Evolutionary conservation across 2,329 filamentous ascomycete genomes (phyloP).

Genomic region (Fusarium sp.): DNA sequence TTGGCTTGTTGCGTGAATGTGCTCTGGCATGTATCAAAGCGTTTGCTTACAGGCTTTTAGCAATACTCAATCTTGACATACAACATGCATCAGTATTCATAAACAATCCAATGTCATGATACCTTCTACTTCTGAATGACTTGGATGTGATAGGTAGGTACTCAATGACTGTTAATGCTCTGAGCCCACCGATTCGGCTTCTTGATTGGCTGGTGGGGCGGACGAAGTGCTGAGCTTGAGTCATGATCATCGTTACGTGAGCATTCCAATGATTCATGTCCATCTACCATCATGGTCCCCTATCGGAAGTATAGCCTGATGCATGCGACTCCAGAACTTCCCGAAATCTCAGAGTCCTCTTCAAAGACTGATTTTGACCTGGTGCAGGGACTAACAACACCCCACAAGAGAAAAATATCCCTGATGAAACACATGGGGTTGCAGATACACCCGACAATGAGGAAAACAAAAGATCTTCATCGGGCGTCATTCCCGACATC

Average conservation of each 20-base stretch:
- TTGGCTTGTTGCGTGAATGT: too few relatives aligned
- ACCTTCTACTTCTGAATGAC: fast-evolving
- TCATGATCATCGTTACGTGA: fast-evolving
- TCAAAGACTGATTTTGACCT: not conserved
- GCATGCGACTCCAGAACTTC: not conserved
- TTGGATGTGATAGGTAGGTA: not conserved
- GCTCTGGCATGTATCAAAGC: too few relatives aligned
- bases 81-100: fast-evolving
- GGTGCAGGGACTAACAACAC: not conserved
- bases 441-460: not conserved
- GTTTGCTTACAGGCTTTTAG: too few relatives aligned
- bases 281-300: not conserved
- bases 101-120: too few relatives aligned
- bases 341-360: not conserved
- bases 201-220: too few relatives aligned
- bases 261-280: fast-evolving
- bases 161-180: not conserved
- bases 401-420: not conserved
- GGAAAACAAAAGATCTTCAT: not conserved
- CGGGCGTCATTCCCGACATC: not conserved
- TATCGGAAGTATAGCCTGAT: too few relatives aligned
- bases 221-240: fast-evolving
- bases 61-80: too few relatives aligned
- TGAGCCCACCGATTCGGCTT: too few relatives aligned
- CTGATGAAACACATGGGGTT: not conserved